Conservation (phyloP, 2,329 filamentous ascomycete genomes). For the Aspergillus fijiensis region DNA sequence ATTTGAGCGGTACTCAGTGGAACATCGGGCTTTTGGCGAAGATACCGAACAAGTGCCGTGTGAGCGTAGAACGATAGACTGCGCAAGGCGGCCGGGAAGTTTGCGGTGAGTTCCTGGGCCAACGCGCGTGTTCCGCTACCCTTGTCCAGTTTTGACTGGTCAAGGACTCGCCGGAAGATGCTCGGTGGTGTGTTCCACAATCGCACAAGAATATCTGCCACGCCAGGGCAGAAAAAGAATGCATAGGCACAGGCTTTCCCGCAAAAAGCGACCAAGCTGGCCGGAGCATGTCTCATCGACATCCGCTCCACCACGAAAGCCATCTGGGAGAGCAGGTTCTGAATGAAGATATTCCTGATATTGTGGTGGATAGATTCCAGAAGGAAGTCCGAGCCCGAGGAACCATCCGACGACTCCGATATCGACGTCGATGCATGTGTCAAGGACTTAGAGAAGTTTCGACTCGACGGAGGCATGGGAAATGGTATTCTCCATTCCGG, state of each 20-base stretch:
- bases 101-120: constrained; percentile 64
- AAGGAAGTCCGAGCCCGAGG: constrained; percentile 63
- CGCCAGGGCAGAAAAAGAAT: constrained; percentile 86
- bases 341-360: constrained; percentile 79
- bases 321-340: constrained; percentile 81
- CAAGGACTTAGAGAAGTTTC: constrained; percentile 29
- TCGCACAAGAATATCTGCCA: constrained; percentile 78
- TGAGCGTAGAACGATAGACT: constrained; percentile 64
- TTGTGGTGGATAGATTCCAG: constrained; percentile 81
- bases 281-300: constrained; percentile 71
- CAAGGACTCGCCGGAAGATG: constrained; percentile 68
- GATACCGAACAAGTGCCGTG: constrained; percentile 55
- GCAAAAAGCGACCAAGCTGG: constrained; percentile 77
- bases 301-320: constrained; percentile 84
- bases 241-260: constrained; percentile 90
- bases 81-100: constrained; percentile 68
- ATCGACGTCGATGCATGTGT: constrained; percentile 46
- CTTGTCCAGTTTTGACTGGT: constrained; percentile 65
- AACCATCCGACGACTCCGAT: constrained; percentile 57
- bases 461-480: constrained; percentile 56
- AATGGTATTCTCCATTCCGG: constrained; percentile 80
- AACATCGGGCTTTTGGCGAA: constrained; percentile 65
- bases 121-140: constrained; percentile 48
- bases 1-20: constrained; percentile 70
- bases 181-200: constrained; percentile 74